Evolutionary conservation across 192 early-diverging fungal species (phyloP), one percentile per base, ranked within the genome.

Genomic region (Spizellomyces sp.): DNA sequence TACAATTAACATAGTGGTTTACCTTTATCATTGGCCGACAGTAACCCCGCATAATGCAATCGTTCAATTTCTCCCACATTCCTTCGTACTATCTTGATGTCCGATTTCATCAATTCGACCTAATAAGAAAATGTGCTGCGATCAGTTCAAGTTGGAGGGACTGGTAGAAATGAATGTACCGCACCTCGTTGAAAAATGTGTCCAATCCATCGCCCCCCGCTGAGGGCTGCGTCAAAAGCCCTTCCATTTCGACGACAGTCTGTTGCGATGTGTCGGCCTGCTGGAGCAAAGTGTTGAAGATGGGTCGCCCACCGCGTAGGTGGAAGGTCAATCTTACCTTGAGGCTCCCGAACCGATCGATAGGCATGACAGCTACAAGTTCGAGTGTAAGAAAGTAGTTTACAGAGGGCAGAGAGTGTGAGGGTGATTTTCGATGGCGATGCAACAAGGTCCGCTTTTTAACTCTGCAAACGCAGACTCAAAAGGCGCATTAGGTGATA

Each of bases 41-140:
- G 50, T 54, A 54, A 19, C 50, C 50, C 17, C 50, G 50, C 50
- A 54, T 54, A 54, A n/a, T 54, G 50, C 14, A 54, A 19, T 12
- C 50, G 50, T 19, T 54, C 50, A 54, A 54, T 54, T 54, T 54
- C 50, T 12, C 50, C 17, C 12, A 54, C 17, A 19, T 54, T 54
- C 14, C 14, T 54, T 12, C 50, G 50, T 12, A 54, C 50, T 19
- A 54, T n/a, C 50, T 54, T 54, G 4, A 54, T 54, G 50, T 54
- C 50, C 50, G 50, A 12, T 19, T 54, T 54, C 50, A 54, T 54
- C 50, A 54, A 54, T 19, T 54, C 50, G 14, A 54, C 50, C 50
- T 54, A 54, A n/a, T 19, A 19, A 19, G 9, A 54, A 36, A 36
- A 36, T 36, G 27, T 36, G 27, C 27, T 19, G 50, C 14, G 1